Evolutionary conservation across 352 stramenopile species (phyloP).

Genomic region (Phytopythium vexans): DNA sequence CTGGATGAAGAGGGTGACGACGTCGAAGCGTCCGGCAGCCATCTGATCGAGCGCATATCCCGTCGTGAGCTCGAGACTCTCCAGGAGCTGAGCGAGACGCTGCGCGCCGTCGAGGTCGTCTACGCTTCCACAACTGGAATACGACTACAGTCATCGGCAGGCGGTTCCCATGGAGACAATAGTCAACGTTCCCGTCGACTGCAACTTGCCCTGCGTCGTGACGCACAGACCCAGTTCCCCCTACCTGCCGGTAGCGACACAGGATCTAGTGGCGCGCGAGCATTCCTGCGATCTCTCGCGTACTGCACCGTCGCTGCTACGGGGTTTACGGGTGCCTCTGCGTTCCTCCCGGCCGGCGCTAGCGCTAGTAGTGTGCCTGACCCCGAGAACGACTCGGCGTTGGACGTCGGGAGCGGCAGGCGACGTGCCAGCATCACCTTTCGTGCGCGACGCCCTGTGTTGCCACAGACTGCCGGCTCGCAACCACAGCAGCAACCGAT

Average conservation of each 20-base stretch:
- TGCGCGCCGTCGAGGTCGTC: slow-evolving; percentile 35
- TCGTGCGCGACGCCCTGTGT: neutral
- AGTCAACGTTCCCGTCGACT: no score
- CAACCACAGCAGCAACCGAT: slow-evolving; percentile 1
- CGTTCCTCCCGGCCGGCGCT: slow-evolving; percentile 13
- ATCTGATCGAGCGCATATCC: slow-evolving; percentile 33
- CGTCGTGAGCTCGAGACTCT: slow-evolving; percentile 29
- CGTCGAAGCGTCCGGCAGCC: slow-evolving; percentile 1
- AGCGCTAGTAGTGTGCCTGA: slow-evolving; percentile 2
- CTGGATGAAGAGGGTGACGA: neutral
- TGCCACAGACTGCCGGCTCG: neutral
- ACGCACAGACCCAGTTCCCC: slow-evolving; percentile 31
- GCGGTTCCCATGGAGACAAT: no score
- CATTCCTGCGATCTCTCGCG: slow-evolving; percentile 31
- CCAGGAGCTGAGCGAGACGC: slow-evolving; percentile 26
- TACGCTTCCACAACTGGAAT: slow-evolving; percentile 16
- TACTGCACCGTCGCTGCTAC: slow-evolving; percentile 40
- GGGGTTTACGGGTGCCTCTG: slow-evolving; percentile 6
- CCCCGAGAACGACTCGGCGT: neutral
- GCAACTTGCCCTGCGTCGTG: neutral
- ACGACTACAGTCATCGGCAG: neutral
- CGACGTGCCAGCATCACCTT: slow-evolving; percentile 14
- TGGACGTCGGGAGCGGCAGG: slow-evolving; percentile 23
- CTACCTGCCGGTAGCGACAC: neutral
- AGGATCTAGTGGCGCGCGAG: neutral